Evolutionary conservation across 1,284 basidiomycete genomes (phyloP).

Genomic region (Ganoderma lucidum): DNA sequence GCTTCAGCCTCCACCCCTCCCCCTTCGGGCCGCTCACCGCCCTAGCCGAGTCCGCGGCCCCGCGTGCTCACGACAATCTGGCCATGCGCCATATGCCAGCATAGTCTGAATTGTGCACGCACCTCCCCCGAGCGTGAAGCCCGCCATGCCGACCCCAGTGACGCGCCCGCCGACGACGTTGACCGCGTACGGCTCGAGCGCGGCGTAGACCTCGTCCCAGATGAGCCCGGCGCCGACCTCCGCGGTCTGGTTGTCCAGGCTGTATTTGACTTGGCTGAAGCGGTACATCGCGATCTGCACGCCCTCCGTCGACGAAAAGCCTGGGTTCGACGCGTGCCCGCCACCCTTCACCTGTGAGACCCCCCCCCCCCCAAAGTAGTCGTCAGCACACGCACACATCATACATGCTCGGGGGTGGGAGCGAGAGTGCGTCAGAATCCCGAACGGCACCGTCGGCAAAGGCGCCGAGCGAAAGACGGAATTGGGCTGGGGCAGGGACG

Average conservation of each 20-base stretch:
- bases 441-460: background rate
- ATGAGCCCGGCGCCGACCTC: constrained; percentile 56
- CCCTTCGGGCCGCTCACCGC: background rate
- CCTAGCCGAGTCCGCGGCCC: background rate
- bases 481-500: background rate
- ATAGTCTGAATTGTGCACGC: constrained; percentile 17
- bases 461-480: background rate
- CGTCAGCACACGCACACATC: background rate
- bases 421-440: background rate
- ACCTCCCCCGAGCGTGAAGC: constrained; percentile 58
- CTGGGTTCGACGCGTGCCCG: constrained; percentile 55
- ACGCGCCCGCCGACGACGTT: constrained; percentile 57
- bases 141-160: constrained; percentile 51
- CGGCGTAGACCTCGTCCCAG: constrained; percentile 58
- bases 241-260: constrained; percentile 43
- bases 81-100: background rate
- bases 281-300: constrained; percentile 58
- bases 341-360: constrained; percentile 54
- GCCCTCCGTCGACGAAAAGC: constrained; percentile 59
- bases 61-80: background rate
- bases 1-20: background rate
- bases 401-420: background rate
- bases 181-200: constrained; percentile 45
- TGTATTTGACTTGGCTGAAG: constrained; percentile 50
- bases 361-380: background rate